Conservation (phyloP, 192 early-diverging fungal genomes). For the Backusella luteola region DNA sequence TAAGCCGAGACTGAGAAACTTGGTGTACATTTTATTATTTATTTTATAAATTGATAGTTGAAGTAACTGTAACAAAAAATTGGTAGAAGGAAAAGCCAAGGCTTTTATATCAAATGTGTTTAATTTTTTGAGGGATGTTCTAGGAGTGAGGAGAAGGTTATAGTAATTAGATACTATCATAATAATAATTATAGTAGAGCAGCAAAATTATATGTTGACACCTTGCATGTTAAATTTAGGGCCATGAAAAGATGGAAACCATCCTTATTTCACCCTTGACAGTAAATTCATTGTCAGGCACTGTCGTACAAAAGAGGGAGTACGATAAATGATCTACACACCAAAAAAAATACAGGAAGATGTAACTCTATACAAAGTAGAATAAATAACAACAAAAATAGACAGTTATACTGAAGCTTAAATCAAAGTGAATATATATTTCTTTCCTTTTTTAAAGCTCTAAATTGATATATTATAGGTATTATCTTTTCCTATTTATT, state of each 20-base stretch:
- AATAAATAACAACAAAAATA: not conserved
- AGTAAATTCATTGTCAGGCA: not conserved
- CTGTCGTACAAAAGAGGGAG: not conserved
- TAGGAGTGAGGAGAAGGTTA: not conserved
- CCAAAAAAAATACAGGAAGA: not conserved
- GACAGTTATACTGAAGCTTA: not conserved
- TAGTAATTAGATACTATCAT: not conserved
- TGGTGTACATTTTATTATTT: not conserved
- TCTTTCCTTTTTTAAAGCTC: not conserved
- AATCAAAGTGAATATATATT: not conserved
- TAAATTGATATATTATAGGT: not conserved
- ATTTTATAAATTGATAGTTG: not conserved
- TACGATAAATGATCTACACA: not conserved
- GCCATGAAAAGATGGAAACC: not conserved
- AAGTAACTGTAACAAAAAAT: not conserved
- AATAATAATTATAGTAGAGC: not conserved
- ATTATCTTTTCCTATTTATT: not conserved
- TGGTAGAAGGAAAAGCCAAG: not conserved
- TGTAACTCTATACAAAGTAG: not conserved
- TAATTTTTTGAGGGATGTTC: not conserved
- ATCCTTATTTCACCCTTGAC: conserved; percentile 2
- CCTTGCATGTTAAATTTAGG: conserved; percentile 1
- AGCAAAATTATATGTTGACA: not conserved
- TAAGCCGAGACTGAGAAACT: not conserved
- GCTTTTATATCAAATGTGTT: not conserved